A percentile compares a stretch with the other conserved stretches of the same genome.
Evolutionary conservation across 2,329 filamentous ascomycete species (phyloP).

Genomic region (Sordariomycetes sp.): DNA sequence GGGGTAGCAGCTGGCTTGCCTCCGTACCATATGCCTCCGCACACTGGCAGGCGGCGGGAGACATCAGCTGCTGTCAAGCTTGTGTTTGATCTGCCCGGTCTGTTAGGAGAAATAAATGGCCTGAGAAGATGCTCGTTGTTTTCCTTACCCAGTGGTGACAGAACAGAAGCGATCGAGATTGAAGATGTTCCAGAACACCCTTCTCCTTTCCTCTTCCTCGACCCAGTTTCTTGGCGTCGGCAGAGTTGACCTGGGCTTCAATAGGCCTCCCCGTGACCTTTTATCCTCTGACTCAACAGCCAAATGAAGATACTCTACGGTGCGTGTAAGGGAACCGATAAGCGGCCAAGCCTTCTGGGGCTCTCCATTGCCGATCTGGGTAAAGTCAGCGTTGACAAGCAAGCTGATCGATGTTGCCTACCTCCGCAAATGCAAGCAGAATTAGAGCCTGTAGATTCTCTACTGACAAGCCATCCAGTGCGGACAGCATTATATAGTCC

Average conservation of each 20-base stretch:
- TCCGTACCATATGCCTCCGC: conserved; percentile 30
- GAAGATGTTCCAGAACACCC: conserved; percentile 23
- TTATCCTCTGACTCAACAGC: conserved; percentile 13
- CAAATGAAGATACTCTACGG: conserved; percentile 19
- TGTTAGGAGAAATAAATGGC: too few relatives aligned
- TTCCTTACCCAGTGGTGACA: too few relatives aligned
- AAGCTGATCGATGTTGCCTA: too few relatives aligned
- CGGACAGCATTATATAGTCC: too few relatives aligned
- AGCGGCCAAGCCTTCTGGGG: conserved; percentile 16
- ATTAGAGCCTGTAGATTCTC: conserved; percentile 25
- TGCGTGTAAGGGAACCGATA: conserved; percentile 18
- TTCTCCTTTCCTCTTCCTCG: conserved; percentile 19
- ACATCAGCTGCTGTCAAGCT: conserved; percentile 21
- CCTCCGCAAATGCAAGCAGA: conserved; percentile 26
- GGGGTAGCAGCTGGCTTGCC: conserved; percentile 27
- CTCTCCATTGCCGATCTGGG: conserved; percentile 19
- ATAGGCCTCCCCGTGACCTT: too few relatives aligned
- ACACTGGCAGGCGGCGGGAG: conserved; percentile 18
- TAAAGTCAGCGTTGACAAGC: background rate
- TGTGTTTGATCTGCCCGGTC: conserved; percentile 17
- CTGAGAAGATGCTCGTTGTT: too few relatives aligned
- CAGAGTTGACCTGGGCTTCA: conserved; percentile 7
- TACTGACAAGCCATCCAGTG: conserved; percentile 23
- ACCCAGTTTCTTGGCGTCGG: conserved; percentile 18
- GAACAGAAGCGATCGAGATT: conserved; percentile 17